A percentile compares a stretch with the other conserved stretches of the same genome.
phyloP scores from a whole-genome alignment of 495 filamentous ascomycete genomes.

The Hypoxylon lienhwacheense region DNA sequence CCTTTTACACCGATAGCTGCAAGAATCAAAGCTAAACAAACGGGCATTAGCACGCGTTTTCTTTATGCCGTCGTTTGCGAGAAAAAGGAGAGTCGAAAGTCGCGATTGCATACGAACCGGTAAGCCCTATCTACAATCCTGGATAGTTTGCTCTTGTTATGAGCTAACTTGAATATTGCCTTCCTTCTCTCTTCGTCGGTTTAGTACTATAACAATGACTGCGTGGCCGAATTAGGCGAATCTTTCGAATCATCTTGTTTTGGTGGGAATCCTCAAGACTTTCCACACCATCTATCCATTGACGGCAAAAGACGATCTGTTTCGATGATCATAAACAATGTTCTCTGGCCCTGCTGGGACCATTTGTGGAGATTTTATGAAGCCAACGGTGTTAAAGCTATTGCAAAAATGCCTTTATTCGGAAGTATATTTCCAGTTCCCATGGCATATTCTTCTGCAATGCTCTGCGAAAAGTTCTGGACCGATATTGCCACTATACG shows the following conservation, averaged over 20 bases:
- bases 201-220: conserved; percentile 4
- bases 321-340: too few species aligned
- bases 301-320: too few species aligned
- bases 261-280: background rate
- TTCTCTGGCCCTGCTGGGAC: background rate
- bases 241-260: background rate
- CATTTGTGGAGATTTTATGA: background rate
- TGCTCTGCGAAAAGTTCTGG: conserved; percentile 14
- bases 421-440: background rate
- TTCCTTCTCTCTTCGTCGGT: background rate
- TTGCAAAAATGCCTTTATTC: too few species aligned
- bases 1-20: background rate
- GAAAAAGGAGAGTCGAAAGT: background rate
- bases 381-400: background rate
- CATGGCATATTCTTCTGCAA: background rate
- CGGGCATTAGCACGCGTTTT: conserved; percentile 3
- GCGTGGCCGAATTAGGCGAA: background rate
- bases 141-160: background rate
- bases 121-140: background rate
- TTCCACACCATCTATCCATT: background rate
- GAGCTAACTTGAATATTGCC: background rate
- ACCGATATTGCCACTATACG: background rate
- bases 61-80: background rate
- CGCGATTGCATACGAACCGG: background rate
- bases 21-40: background rate